These are phyloP conservation scores for Jamesozyma lodderae DNA, from an alignment of 805 yeast genomes.

Conservation along the genomic window DNA sequence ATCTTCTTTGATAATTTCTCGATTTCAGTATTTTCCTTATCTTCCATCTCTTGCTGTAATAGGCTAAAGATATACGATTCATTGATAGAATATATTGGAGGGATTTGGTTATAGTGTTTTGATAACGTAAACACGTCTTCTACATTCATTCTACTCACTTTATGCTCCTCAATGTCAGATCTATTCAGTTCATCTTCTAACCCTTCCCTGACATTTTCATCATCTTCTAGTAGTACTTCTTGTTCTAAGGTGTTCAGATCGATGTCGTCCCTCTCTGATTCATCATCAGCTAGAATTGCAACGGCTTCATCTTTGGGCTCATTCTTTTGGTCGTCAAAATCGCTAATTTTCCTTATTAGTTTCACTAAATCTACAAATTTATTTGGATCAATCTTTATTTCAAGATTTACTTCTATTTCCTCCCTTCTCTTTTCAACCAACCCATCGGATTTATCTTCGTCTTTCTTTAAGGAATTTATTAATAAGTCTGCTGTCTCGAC, in stretches of 20 bases:
- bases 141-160: constrained; percentile 9
- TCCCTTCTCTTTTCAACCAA: constrained; percentile 35
- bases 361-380: constrained; percentile 38
- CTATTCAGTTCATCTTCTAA: constrained; percentile 11
- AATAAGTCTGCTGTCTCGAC: constrained; percentile 29
- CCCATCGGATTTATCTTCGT: constrained; percentile 12
- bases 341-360: constrained; percentile 42
- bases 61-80: constrained; percentile 48
- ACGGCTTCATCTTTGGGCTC: constrained; percentile 31
- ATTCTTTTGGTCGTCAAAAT: constrained; percentile 31
- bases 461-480: constrained; percentile 14
- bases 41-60: constrained; percentile 29
- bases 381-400: constrained; percentile 23
- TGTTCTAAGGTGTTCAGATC: constrained; percentile 5
- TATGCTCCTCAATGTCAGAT: neutral
- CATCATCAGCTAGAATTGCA: constrained; percentile 40
- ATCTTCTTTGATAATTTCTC: constrained; percentile 35
- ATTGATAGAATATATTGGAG: constrained; percentile 34
- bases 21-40: constrained; percentile 31
- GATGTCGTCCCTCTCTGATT: constrained; percentile 30
- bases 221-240: constrained; percentile 14
- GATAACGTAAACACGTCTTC: constrained; percentile 8
- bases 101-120: neutral
- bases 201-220: constrained; percentile 24
- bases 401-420: constrained; percentile 40